Conservation (phyloP, 768 basidiomycete genomes). For the Tremella fuciformis region DNA sequence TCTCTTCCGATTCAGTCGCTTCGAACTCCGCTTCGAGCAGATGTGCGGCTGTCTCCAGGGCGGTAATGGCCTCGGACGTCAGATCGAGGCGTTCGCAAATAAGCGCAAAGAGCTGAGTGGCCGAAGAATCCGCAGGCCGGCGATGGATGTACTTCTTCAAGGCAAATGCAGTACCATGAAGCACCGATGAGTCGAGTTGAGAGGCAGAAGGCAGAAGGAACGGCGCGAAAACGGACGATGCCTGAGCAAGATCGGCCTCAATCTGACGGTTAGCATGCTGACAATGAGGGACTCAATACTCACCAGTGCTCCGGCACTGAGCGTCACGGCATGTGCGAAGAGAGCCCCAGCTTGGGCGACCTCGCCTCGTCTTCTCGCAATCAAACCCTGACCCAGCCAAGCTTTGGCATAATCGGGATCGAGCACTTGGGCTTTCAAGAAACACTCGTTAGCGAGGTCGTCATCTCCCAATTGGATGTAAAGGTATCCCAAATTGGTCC, state of each 20-base stretch:
- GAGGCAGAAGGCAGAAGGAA: conserved; percentile 26
- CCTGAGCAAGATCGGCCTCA: conserved; percentile 74
- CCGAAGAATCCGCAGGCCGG: conserved; percentile 67
- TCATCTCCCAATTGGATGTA: conserved; percentile 75
- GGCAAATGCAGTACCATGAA: conserved; percentile 77
- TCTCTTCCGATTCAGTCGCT: conserved; percentile 70
- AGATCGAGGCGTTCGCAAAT: conserved; percentile 81
- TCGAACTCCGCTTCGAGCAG: conserved; percentile 87
- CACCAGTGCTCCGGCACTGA: conserved; percentile 51
- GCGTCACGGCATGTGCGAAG: conserved; percentile 50
- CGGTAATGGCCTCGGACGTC: conserved; percentile 60
- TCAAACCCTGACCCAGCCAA: conserved; percentile 76
- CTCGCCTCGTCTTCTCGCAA: conserved; percentile 52
- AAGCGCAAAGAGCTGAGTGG: conserved; percentile 76
- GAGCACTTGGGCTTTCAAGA: conserved; percentile 80
- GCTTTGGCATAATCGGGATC: conserved; percentile 85
- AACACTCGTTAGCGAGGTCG: conserved; percentile 79
- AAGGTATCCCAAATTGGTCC: conserved; percentile 84
- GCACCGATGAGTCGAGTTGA: conserved; percentile 52
- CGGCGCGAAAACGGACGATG: conserved; percentile 60
- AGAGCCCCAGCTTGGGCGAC: conserved; percentile 64
- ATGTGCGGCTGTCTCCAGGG: conserved; percentile 63
- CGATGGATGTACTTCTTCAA: conserved; percentile 71
- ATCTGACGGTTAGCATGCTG: conserved; percentile 58
- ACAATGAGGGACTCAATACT: too few species aligned